Evolutionary conservation across 2,329 filamentous ascomycete genomes (phyloP).

Genomic region (Ascochyta pisi): DNA sequence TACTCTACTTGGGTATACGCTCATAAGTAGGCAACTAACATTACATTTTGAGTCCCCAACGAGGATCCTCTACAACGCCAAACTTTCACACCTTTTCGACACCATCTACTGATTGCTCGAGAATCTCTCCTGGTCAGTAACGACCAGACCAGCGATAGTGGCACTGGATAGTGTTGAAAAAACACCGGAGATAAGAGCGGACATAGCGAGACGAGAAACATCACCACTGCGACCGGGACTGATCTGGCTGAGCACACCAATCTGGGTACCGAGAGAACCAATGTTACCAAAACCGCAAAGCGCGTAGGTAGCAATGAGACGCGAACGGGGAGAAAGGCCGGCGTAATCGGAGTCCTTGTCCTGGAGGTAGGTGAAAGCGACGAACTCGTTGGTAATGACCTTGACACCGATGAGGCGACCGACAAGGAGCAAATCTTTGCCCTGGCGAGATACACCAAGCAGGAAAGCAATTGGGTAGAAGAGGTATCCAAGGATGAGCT

Average conservation of each 20-base stretch:
- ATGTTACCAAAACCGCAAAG: constrained; percentile 81
- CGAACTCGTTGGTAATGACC: constrained; percentile 85
- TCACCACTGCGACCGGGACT: constrained; percentile 76
- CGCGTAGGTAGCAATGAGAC: constrained; percentile 84
- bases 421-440: constrained; percentile 71
- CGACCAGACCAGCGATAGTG: constrained; percentile 64
- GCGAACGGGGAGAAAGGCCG: constrained; percentile 70
- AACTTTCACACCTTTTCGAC: constrained; percentile 3
- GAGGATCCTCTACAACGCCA: constrained; percentile 3
- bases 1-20: constrained; percentile 19
- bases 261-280: constrained; percentile 85
- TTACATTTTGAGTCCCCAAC: constrained; percentile 14
- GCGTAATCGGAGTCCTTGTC: constrained; percentile 57
- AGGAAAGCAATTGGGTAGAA: constrained; percentile 81
- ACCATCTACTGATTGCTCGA: constrained; percentile 25
- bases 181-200: constrained; percentile 78
- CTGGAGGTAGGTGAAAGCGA: constrained; percentile 69
- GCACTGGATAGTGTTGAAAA: constrained; percentile 81
- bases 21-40: constrained; percentile 17
- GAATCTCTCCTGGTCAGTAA: constrained; percentile 42
- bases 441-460: constrained; percentile 73
- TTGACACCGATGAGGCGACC: constrained; percentile 83
- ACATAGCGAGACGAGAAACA: constrained; percentile 76
- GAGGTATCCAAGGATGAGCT: constrained; percentile 78
- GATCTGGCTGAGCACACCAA: constrained; percentile 84